A percentile compares a stretch with the other conserved stretches of the same genome.
Evolutionary conservation across 495 filamentous ascomycete species (phyloP).

Genomic region (Lepidopterella palustris): DNA sequence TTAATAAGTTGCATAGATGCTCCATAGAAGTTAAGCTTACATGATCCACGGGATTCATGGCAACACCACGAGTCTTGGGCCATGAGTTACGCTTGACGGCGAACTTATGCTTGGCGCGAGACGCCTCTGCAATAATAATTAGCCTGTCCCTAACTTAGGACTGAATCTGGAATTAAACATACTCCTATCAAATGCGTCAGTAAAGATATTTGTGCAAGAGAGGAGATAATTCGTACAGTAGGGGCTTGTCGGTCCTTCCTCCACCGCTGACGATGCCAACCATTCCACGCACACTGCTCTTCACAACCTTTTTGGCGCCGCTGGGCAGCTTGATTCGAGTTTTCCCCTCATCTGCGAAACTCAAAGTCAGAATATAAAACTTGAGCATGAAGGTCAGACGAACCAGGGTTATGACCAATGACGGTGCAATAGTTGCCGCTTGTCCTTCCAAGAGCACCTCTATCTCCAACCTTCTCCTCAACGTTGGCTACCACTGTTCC

Average conservation of each 20-base stretch:
- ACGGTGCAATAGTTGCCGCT: conserved; percentile 99
- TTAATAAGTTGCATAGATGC: conserved; percentile 27
- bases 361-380: too few species aligned
- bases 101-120: conserved; percentile 49
- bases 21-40: conserved; percentile 41
- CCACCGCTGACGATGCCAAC: conserved; percentile 98
- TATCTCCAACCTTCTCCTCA: conserved; percentile 97
- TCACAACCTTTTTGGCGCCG: conserved; percentile 98
- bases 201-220: too few species aligned
- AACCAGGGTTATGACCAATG: conserved; percentile 66
- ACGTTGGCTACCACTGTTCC: conserved; percentile 98
- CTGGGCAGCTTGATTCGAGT: conserved; percentile 98
- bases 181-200: too few species aligned
- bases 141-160: conserved; percentile 44
- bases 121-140: conserved; percentile 13
- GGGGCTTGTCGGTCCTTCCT: conserved; percentile 98
- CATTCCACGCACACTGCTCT: conserved; percentile 89
- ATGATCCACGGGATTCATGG: conserved; percentile 99
- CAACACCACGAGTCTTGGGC: conserved; percentile 99
- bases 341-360: conserved; percentile 96
- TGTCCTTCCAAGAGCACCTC: conserved; percentile 89
- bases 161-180: too few species aligned
- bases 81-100: conserved; percentile 99
- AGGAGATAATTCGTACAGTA: too few species aligned
- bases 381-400: too few species aligned